Conservation (phyloP, 2,329 filamentous ascomycete species). For the Penicillium sclerotiorum region DNA sequence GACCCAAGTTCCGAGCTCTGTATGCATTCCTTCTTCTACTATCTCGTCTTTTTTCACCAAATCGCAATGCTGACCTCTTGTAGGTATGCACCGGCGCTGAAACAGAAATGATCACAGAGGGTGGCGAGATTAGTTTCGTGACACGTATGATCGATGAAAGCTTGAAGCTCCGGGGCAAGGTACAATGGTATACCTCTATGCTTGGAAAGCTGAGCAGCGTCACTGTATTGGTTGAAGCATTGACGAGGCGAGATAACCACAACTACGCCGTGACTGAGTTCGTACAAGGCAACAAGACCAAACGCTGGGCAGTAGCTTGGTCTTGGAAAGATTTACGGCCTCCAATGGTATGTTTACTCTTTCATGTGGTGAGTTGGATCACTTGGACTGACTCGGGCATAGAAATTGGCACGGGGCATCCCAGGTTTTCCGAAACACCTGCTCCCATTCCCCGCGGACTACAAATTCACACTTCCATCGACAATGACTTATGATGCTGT, state of each 20-base stretch:
- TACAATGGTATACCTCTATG: slow-evolving; percentile 92
- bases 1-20: slow-evolving; percentile 66
- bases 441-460: slow-evolving; percentile 57
- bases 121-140: slow-evolving; percentile 78
- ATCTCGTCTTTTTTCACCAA: not conserved
- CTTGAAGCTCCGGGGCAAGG: slow-evolving; percentile 57
- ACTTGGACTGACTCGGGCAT: not conserved
- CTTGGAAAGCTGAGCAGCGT: slow-evolving; percentile 78
- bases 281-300: slow-evolving; percentile 75
- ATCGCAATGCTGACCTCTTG: not conserved
- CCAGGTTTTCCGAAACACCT: slow-evolving; percentile 53
- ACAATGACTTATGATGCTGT: slow-evolving; percentile 33
- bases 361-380: not conserved
- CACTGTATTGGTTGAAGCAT: slow-evolving; percentile 61
- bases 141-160: slow-evolving; percentile 71
- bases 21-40: slow-evolving; percentile 46
- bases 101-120: slow-evolving; percentile 81
- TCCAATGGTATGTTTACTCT: slow-evolving; percentile 44
- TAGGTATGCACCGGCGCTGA: slow-evolving; percentile 70
- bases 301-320: slow-evolving; percentile 88
- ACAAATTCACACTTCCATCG: slow-evolving; percentile 43
- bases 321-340: slow-evolving; percentile 73
- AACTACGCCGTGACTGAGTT: slow-evolving; percentile 87
- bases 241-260: slow-evolving; percentile 59
- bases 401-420: slow-evolving; percentile 38